Conservation (phyloP, 768 basidiomycete species). For the Zangia roseola region DNA sequence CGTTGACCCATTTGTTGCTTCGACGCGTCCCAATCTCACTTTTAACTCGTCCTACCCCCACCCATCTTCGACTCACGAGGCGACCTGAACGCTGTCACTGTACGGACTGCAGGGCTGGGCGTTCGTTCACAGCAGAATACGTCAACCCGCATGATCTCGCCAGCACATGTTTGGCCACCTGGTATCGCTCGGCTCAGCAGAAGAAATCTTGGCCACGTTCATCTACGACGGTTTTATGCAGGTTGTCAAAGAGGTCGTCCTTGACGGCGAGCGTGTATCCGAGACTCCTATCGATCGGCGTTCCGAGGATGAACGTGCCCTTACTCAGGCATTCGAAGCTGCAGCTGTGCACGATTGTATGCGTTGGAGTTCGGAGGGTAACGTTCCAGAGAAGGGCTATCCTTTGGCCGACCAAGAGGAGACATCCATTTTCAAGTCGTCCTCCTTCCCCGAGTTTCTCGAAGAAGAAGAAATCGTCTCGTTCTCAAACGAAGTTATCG, state of each 20-base stretch:
- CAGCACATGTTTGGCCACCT: slow-evolving; percentile 1
- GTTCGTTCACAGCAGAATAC: no score
- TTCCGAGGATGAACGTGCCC: neutral
- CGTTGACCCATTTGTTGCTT: neutral
- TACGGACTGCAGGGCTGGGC: no score
- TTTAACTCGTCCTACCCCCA: no score
- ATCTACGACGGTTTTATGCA: neutral
- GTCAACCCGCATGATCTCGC: no score
- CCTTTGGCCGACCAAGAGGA: neutral
- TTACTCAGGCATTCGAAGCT: slow-evolving; percentile 7
- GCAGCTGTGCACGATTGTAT: neutral
- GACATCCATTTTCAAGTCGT: slow-evolving; percentile 4
- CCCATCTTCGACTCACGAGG: no score
- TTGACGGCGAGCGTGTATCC: no score
- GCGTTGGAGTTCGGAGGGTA: neutral
- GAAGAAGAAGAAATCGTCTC: slow-evolving; percentile 1
- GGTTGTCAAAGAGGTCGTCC: neutral
- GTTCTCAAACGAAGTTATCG: slow-evolving; percentile 9
- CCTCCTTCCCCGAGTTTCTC: slow-evolving; percentile 7
- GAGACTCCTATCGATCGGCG: neutral
- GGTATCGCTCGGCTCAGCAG: neutral
- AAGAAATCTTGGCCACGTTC: neutral
- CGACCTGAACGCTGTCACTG: no score
- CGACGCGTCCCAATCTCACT: neutral
- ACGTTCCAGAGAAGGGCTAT: neutral